These are phyloP conservation scores for Zarea fungicola DNA, from an alignment of 2,329 filamentous ascomycete species.

Conservation along the genomic window DNA sequence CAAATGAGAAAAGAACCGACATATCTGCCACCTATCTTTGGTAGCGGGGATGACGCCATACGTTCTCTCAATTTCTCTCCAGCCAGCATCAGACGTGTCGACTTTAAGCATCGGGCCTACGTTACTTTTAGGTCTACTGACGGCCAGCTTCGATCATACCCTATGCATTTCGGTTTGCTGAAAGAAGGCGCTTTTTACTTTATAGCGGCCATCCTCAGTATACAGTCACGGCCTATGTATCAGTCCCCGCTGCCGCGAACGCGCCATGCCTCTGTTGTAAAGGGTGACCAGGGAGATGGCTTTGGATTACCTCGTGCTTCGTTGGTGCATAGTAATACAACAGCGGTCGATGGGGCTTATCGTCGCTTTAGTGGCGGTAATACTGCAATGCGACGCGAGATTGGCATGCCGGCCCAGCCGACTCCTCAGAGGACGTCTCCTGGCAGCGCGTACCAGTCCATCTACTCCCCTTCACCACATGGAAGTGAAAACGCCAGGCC, in stretches of 20 bases:
- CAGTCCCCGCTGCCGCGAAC: slow-evolving; percentile 34
- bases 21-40: slow-evolving; percentile 60
- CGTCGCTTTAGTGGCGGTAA: slow-evolving; percentile 33
- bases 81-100: slow-evolving; percentile 48
- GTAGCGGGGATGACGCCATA: slow-evolving; percentile 49
- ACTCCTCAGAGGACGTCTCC: not conserved
- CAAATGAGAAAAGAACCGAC: slow-evolving; percentile 54
- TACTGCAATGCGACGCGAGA: not conserved
- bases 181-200: slow-evolving; percentile 60
- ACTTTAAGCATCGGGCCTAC: slow-evolving; percentile 49
- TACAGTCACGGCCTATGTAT: slow-evolving; percentile 34
- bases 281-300: slow-evolving; percentile 29
- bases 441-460: slow-evolving; percentile 4
- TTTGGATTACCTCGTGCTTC: not conserved
- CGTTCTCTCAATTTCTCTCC: slow-evolving; percentile 48
- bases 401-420: not conserved
- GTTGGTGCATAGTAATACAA: not conserved
- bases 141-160: slow-evolving; percentile 45
- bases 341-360: slow-evolving; percentile 36
- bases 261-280: slow-evolving; percentile 31
- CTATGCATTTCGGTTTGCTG: slow-evolving; percentile 50
- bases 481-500: slow-evolving; percentile 41
- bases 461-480: slow-evolving; percentile 41
- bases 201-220: slow-evolving; percentile 45
- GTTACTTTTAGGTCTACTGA: slow-evolving; percentile 49